A percentile compares a stretch with the other conserved stretches of the same genome.
phyloP scores from a whole-genome alignment of 805 yeast species.

The Yamadazyma sp. region DNA sequence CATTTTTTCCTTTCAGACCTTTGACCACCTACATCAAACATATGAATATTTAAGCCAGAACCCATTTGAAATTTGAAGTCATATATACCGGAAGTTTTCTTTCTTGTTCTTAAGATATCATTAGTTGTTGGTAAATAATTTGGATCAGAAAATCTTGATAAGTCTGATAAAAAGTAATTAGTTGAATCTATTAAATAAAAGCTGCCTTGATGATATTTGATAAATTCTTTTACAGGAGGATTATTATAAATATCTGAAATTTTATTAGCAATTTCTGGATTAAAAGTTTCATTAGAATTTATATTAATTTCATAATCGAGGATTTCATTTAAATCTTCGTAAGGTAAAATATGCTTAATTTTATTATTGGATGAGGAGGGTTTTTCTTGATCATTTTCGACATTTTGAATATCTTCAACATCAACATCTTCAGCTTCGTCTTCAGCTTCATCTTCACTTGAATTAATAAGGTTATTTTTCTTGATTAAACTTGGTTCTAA shows the following conservation, averaged over 20 bases:
- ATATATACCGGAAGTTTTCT: conserved; percentile 89
- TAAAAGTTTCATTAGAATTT: conserved; percentile 52
- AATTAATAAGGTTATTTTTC: conserved; percentile 7
- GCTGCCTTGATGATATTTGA: conserved; percentile 59
- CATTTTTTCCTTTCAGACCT: conserved; percentile 94
- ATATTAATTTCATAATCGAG: conserved; percentile 47
- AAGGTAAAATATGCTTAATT: conserved; percentile 20
- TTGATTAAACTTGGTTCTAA: conserved; percentile 41
- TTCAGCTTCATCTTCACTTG: conserved; percentile 5
- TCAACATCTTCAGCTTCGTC: conserved; percentile 1
- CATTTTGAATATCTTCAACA: conserved; percentile 2
- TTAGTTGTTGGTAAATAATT: conserved; percentile 69
- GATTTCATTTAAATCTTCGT: conserved; percentile 42
- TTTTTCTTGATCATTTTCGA: background rate
- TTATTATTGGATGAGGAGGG: conserved; percentile 5
- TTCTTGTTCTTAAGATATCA: conserved; percentile 83
- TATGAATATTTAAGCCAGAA: conserved; percentile 39
- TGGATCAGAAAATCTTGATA: conserved; percentile 56
- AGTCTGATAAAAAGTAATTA: conserved; percentile 65
- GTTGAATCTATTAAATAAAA: conserved; percentile 88
- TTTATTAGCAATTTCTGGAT: conserved; percentile 45
- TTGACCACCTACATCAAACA: conserved; percentile 91
- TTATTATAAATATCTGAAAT: conserved; percentile 54
- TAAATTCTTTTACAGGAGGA: conserved; percentile 54
- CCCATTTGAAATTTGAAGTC: conserved; percentile 79